Evolutionary conservation across 352 stramenopile species (phyloP), one percentile per base, ranked within the genome.

Genomic region (Phytopythium litorale): DNA sequence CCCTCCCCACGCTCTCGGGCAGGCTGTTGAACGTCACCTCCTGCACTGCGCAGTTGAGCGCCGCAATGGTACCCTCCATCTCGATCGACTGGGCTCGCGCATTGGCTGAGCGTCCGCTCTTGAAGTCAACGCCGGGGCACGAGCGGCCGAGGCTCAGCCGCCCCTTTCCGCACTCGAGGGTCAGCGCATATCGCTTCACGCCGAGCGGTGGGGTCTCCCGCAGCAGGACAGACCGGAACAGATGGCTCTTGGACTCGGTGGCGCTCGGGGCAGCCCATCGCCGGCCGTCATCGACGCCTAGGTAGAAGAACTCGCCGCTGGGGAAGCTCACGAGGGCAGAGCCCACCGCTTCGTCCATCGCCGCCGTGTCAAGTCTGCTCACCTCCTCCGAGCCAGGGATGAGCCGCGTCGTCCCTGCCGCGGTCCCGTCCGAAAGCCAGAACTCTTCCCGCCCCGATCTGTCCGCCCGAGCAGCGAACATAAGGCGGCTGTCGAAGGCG

Each of bases 361-460:
- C 52, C 19, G n/a, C 52, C 1, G 35, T n/a, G 52, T 42, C 64
- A 11, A 75, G 52, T 7, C 15, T 37, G 48, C 23, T 54, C 48
- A 23, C 48, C 50, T 87, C 76, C 8, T 60, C 52, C 1, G 79
- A 86, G 0, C 66, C 52, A 3, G 66, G 40, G 40, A 73, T 81
- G 45, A 81, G 30, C 32, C 68, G 67, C 5, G 42, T 68, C 25
- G 79, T 91, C 5, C 68, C 76, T 19, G 33, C 23, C 2, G 25
- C 32, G 0, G 70, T 89, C 16, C 81, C 80, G 56, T 92, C 79
- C 16, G 74, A 84, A 21, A 64, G 38, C 84, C 84, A 94, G 40
- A 94, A 77, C 38, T 82, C 70, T 16, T 63, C 67, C 25, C 62
- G 58, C 9, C 50, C 49, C 46, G 80, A 67, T 25, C 63, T 66